Evolutionary conservation across 805 yeast species (phyloP), one percentile per base, ranked within the genome.

Genomic region (Sungouiozyma ichnusensis): DNA sequence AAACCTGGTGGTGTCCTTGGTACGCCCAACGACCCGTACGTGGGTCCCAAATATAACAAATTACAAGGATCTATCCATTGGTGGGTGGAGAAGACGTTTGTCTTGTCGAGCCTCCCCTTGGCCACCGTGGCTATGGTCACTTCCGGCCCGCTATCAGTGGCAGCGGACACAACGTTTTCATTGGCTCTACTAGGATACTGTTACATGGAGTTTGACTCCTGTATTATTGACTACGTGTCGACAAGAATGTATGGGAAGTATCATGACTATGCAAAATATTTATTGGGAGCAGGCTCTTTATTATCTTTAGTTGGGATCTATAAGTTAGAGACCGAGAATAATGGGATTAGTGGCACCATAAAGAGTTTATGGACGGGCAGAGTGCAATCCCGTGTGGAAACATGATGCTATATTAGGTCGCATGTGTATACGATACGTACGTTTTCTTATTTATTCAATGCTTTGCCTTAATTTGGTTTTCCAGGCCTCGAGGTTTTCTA

Each of bases 181-280:
- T 65, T 79, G 20, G 65, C 79, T 31, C 63, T 86, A 40, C 65
- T 90, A 53, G 73, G 80, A 45, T 97, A 92, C 67, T 72, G 82
- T 43, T 85, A 81, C 63, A 75, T 82, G 52, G 98, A 97, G 11
- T 76, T 92, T 66, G 82, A 82, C 63, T 72, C 94, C 82, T 90
- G 97, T 70, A 87, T 92, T 56, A 80, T 80, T 45, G 98, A 90
- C 65, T 92, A 90, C 67, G 81, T 90, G 43, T 97, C 96, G 35
- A 65, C 69, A 58, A 76, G 98, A 62, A 85, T 80, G 18, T 92
- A 81, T 64, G 95, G 95, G 32, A 62, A 69, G 35, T 76, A 84
- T 73, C 81, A 85, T 66, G 71, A 72, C 47, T 66, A 73, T 33
- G 88, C 94, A 43, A 66, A 77, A 69, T 72, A 71, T 48, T 60